Conservation (phyloP, 2,329 filamentous ascomycete species). For the Dothideomycetes sp. region DNA sequence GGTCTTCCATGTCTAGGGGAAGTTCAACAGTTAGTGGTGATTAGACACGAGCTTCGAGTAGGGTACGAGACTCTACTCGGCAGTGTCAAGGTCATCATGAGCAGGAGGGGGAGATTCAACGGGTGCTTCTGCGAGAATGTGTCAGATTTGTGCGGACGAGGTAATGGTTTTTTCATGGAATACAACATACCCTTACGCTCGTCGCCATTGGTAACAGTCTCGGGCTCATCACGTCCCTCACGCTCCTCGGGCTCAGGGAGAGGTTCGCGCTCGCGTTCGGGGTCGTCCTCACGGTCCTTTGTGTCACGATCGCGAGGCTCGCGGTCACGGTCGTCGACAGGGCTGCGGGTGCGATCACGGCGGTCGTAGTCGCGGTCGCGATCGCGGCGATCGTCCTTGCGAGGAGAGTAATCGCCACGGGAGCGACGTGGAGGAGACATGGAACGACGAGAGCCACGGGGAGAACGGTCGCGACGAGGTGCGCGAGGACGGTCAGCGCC, state of each 20-base stretch:
- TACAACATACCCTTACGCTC: constrained; percentile 67
- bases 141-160: constrained; percentile 18
- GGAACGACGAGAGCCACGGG: constrained; percentile 57
- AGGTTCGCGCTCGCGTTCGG: constrained; percentile 73
- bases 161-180: constrained; percentile 10
- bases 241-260: constrained; percentile 45
- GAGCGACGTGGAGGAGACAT: constrained; percentile 62
- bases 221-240: constrained; percentile 14
- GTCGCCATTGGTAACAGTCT: constrained; percentile 52
- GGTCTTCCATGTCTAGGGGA: neutral
- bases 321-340: constrained; percentile 51
- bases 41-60: neutral
- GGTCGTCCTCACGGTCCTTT: constrained; percentile 32
- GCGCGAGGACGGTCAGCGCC: constrained; percentile 65
- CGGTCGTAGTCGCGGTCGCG: constrained; percentile 61
- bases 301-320: constrained; percentile 51
- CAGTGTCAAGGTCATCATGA: constrained; percentile 92
- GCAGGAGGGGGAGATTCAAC: constrained; percentile 71
- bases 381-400: constrained; percentile 52
- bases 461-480: constrained; percentile 39
- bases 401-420: constrained; percentile 63
- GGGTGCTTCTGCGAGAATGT: constrained; percentile 28
- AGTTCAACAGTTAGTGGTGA: constrained; percentile 3
- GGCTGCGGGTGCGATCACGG: constrained; percentile 60
- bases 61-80: constrained; percentile 47